Percentiles rank a stretch among this genome's conserved stretches.
Conservation (phyloP, 306 rosid genomes). For the Alnus glutinosa region DNA sequence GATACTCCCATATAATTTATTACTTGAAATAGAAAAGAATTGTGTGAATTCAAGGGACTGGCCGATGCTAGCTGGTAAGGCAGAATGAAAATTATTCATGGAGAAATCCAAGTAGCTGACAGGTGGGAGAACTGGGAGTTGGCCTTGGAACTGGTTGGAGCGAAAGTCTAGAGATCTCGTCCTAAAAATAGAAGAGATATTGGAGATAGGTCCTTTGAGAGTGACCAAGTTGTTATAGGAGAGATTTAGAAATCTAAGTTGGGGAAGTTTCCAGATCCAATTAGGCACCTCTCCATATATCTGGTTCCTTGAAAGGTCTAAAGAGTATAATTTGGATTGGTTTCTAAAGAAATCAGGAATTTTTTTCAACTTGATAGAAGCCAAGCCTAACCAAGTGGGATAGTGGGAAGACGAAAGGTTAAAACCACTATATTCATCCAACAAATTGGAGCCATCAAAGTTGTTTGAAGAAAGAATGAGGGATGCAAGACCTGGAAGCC, state of each 20-base stretch:
- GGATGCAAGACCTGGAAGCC: neutral
- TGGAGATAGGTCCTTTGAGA: neutral
- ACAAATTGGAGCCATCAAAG: constrained; percentile 7
- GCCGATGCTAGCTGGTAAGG: constrained; percentile 12
- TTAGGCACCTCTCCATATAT: too few relatives aligned
- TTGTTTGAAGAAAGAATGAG: constrained; percentile 29
- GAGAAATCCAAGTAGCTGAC: constrained; percentile 44
- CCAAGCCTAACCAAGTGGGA: too few relatives aligned
- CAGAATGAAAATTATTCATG: constrained; percentile 32
- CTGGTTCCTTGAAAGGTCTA: too few relatives aligned
- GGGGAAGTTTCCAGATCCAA: too few relatives aligned
- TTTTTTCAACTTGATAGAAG: neutral
- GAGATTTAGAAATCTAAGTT: constrained; percentile 33
- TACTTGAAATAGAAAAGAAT: neutral
- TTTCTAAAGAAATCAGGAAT: constrained; percentile 40
- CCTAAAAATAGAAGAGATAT: fast-evolving
- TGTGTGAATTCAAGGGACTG: too few relatives aligned
- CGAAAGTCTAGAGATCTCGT: constrained; percentile 34
- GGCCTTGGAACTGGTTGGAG: constrained; percentile 37
- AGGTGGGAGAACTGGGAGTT: constrained; percentile 13
- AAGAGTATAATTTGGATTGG: too few relatives aligned
- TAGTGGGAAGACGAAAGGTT: too few relatives aligned
- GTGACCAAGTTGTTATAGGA: constrained; percentile 25
- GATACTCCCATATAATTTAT: constrained; percentile 1
- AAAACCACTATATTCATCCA: too few relatives aligned